These are phyloP conservation scores for Coprinopsis cinerea DNA, from an alignment of 768 basidiomycete genomes.

Conservation along the genomic window DNA sequence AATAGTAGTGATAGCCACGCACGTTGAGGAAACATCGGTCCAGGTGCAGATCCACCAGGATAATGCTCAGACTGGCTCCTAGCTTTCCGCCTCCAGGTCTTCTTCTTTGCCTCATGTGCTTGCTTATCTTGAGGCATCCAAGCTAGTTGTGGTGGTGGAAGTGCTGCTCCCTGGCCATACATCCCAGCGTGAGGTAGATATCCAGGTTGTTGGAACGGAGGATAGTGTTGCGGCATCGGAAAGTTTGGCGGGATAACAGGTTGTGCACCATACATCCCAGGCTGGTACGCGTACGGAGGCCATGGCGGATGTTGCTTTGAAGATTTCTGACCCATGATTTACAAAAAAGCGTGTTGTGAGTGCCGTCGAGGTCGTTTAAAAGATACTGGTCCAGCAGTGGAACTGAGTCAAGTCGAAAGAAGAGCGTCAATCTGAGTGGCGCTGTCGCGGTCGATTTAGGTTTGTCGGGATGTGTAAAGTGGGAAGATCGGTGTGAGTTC, in stretches of 20 bases:
- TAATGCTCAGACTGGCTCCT: constrained; percentile 22
- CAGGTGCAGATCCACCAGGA: constrained; percentile 18
- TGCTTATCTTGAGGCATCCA: constrained; percentile 20
- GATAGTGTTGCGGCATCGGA: background rate
- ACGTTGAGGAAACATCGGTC: constrained; percentile 14
- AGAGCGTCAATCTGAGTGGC: too few relatives aligned
- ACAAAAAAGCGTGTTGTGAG: too few relatives aligned
- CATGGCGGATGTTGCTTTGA: constrained; percentile 2
- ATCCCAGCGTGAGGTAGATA: constrained; percentile 13
- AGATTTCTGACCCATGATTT: constrained; percentile 8
- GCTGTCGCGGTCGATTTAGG: too few relatives aligned
- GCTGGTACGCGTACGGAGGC: constrained; percentile 1
- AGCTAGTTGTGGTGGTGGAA: constrained; percentile 21
- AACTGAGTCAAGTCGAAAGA: too few relatives aligned
- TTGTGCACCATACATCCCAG: background rate
- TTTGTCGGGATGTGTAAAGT: too few relatives aligned
- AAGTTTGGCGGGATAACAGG: background rate
- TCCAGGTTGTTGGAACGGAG: constrained; percentile 13
- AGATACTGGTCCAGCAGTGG: too few relatives aligned
- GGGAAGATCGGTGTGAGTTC: too few relatives aligned
- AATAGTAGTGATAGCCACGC: background rate
- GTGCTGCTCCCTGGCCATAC: constrained; percentile 13
- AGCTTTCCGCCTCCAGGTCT: constrained; percentile 9
- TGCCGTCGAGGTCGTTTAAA: too few relatives aligned
- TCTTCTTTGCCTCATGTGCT: constrained; percentile 5